Evolutionary conservation across 306 rosid genomes (phyloP), one percentile per base, ranked within the genome.

Genomic region (Cucumis cinereus): DNA sequence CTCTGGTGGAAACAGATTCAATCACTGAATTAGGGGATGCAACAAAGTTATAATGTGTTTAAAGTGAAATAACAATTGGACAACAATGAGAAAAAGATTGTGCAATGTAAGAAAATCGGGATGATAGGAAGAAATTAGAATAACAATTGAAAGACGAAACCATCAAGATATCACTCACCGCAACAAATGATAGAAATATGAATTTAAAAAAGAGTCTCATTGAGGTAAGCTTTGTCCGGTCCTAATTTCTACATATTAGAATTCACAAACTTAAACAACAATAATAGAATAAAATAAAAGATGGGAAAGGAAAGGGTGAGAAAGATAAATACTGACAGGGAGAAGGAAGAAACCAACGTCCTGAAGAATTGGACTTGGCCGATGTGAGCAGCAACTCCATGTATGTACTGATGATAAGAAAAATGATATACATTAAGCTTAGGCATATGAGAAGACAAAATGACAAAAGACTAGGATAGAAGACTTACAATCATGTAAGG

Each of bases 351-450:
- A 95, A 36, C 99, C 99, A 79, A 84, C 83, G 78, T 95, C 99
- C 88, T 95, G 99, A 72, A 95, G 93, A 3, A 85, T 79, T 62
- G 98, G 96, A 68, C 98, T 98, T 6, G 99, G 97, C 76, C 85
- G 87, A 84, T 95, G 99, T 41, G 85, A 61, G 99, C 99, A 85
- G 98, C 97, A 81, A 95, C 81, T 83, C 98, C 99, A 81, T 95
- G 99, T 62, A 95, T 80, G 67, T 95, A 95, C 99, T 95, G 93
- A 49, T 61, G 58, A 52, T 30, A 79, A 87, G 35, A 84, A 77
- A 68, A 61, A 66, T 11, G 73, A 69, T 53, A 70, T 73, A 8
- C 1, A 24, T 45, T 68, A 40, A 17, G 33, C 24, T 69, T 69
- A 43, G 40, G 22, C 43, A 71, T 16, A 59, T 22, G 75, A n/a